Evolutionary conservation across 257 asterid species (phyloP).

Genomic region (Lavandula angustifolia): DNA sequence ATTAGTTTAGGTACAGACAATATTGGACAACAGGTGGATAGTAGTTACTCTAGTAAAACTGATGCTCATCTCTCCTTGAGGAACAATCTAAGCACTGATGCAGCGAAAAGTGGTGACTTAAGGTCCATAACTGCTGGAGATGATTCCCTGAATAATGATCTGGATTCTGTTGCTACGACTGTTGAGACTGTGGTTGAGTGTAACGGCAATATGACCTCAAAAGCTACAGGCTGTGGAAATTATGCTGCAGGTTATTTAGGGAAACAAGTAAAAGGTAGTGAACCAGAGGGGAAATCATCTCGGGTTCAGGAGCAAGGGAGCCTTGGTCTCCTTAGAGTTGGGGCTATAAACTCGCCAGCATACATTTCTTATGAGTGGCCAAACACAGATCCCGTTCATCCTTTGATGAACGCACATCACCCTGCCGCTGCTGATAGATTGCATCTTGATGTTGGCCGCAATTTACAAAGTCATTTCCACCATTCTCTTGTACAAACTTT

Average conservation of each 20-base stretch:
- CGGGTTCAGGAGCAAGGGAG: conserved; percentile 53
- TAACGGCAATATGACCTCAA: conserved; percentile 37
- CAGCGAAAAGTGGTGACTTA: conserved; percentile 32
- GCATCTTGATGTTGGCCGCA: conserved; percentile 96
- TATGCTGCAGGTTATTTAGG: conserved; percentile 40
- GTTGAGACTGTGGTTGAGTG: conserved; percentile 41
- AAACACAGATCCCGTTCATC: conserved; percentile 63
- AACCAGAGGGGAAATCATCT: conserved; percentile 41
- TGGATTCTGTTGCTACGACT: conserved; percentile 38
- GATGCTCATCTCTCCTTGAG: conserved; percentile 37
- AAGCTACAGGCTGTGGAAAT: conserved; percentile 30
- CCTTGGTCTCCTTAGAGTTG: conserved; percentile 56
- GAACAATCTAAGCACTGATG: conserved; percentile 35
- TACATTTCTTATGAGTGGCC: conserved; percentile 96
- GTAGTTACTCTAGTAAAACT: conserved; percentile 38
- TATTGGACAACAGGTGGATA: conserved; percentile 24
- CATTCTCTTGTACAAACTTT: conserved; percentile 73
- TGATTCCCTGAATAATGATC: conserved; percentile 38
- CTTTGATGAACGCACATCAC: conserved; percentile 55
- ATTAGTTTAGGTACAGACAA: conserved; percentile 31
- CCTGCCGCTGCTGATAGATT: conserved; percentile 95
- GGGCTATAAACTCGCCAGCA: conserved; percentile 61
- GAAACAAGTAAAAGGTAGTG: conserved; percentile 47
- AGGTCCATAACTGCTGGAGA: conserved; percentile 31
- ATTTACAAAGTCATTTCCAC: conserved; percentile 83